phyloP scores from a whole-genome alignment of 768 basidiomycete genomes.

The Amanita polypyramis region DNA sequence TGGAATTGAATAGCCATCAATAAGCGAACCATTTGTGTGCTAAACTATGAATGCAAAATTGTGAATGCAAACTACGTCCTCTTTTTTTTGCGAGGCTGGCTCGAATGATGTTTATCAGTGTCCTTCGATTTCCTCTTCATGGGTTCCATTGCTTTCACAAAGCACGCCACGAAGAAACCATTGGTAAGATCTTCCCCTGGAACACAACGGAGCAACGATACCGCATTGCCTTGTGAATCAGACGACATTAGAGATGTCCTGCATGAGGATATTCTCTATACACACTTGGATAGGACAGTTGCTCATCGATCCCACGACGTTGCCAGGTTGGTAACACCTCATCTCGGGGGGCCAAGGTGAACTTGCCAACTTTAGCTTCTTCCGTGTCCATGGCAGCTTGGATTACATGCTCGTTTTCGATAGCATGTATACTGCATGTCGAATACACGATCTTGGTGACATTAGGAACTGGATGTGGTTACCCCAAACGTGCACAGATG shows the following conservation, averaged over 20 bases:
- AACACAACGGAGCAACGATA: constrained; percentile 59
- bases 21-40: constrained; percentile 6
- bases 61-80: constrained; percentile 14
- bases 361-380: constrained; percentile 51
- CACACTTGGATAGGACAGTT: constrained; percentile 47
- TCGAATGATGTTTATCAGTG: constrained; percentile 11
- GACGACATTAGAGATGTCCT: background rate
- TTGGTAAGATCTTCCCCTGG: constrained; percentile 84
- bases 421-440: constrained; percentile 89
- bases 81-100: constrained; percentile 13
- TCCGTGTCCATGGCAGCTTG: constrained; percentile 57
- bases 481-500: constrained; percentile 4
- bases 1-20: background rate
- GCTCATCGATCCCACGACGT: constrained; percentile 63
- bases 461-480: constrained; percentile 48
- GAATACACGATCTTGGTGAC: constrained; percentile 87
- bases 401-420: constrained; percentile 92
- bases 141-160: constrained; percentile 33
- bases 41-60: constrained; percentile 8
- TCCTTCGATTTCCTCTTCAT: constrained; percentile 11
- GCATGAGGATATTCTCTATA: background rate
- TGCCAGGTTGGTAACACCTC: constrained; percentile 77
- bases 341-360: constrained; percentile 54
- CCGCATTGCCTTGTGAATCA: constrained; percentile 34
- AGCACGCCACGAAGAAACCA: constrained; percentile 97